phyloP scores from a whole-genome alignment of 495 filamentous ascomycete species.

The Rhizodiscina lignyota region DNA sequence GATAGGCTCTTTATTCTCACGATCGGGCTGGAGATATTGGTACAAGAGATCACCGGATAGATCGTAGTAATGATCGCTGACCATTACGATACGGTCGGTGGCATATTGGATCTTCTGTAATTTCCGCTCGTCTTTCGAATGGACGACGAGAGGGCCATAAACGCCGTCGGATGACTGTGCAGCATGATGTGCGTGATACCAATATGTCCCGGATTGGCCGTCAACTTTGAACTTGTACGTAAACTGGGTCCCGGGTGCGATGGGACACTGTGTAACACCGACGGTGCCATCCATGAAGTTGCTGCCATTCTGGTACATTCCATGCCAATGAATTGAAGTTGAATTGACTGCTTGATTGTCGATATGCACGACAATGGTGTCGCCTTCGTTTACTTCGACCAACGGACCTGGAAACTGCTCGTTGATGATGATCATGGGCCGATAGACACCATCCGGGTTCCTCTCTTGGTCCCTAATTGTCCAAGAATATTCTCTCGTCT shows the following conservation, averaged over 20 bases:
- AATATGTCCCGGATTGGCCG: slow-evolving; percentile 20
- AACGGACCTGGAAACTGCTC: slow-evolving; percentile 12
- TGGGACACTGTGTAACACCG: slow-evolving; percentile 13
- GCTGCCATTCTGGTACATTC: slow-evolving; percentile 17
- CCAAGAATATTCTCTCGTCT: slow-evolving; percentile 31
- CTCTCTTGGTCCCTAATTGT: slow-evolving; percentile 30
- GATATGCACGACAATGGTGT: slow-evolving; percentile 25
- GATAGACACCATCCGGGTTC: slow-evolving; percentile 34
- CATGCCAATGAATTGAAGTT: slow-evolving; percentile 18
- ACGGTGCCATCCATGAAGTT: slow-evolving; percentile 15
- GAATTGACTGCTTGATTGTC: slow-evolving; percentile 29
- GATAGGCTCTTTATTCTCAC: slow-evolving; percentile 25
- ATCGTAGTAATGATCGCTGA: slow-evolving; percentile 44
- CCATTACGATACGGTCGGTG: slow-evolving; percentile 35
- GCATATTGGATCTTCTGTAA: slow-evolving; percentile 25
- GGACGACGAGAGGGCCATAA: slow-evolving; percentile 38
- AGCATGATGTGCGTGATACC: slow-evolving; percentile 20
- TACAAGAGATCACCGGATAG: slow-evolving; percentile 30
- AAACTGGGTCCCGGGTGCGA: slow-evolving; percentile 17
- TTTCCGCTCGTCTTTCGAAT: slow-evolving; percentile 28
- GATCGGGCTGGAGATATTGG: no score
- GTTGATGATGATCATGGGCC: slow-evolving; percentile 26
- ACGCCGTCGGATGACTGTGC: slow-evolving; percentile 31
- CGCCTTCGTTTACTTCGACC: slow-evolving; percentile 13
- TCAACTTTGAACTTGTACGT: slow-evolving; percentile 19